Conservation (phyloP, 208 protist species). For the Leishmania gerbilli region DNA sequence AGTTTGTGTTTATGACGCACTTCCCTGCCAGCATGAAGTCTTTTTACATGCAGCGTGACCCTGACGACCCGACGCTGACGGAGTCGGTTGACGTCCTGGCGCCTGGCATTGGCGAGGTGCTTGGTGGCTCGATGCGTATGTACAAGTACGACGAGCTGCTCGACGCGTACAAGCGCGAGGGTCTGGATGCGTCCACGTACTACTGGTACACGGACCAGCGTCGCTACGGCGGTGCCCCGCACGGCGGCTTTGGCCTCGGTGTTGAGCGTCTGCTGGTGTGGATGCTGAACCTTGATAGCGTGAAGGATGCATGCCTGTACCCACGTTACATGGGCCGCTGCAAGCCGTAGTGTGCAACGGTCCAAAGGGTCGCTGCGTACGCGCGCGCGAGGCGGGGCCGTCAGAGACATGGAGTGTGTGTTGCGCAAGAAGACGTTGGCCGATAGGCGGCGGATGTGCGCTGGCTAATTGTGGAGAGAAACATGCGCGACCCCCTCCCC, state of each 20-base stretch:
- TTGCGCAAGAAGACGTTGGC: neutral
- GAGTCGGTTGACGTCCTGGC: slow-evolving; percentile 97
- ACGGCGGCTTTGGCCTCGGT: slow-evolving; percentile 99
- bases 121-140: slow-evolving; percentile 99
- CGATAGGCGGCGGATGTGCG: neutral
- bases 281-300: slow-evolving; percentile 95
- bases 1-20: slow-evolving; percentile 97
- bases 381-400: neutral
- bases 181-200: slow-evolving; percentile 95
- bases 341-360: slow-evolving; percentile 84
- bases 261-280: slow-evolving; percentile 98
- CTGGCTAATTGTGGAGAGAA: neutral
- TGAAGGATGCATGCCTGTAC: slow-evolving; percentile 97
- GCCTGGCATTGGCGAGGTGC: slow-evolving; percentile 98
- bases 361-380: neutral
- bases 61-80: slow-evolving; percentile 82
- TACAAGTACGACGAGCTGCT: slow-evolving; percentile 94
- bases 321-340: slow-evolving; percentile 96
- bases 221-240: slow-evolving; percentile 96
- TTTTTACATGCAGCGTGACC: slow-evolving; percentile 98
- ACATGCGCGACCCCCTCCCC: neutral
- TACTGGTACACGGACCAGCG: slow-evolving; percentile 99
- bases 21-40: slow-evolving; percentile 98
- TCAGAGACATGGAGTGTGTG: neutral
- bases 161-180: slow-evolving; percentile 92